Percentiles rank a stretch among this genome's conserved stretches.
These are phyloP conservation scores for Lotmaria passim DNA, from an alignment of 208 protist genomes.

Conservation along the genomic window DNA sequence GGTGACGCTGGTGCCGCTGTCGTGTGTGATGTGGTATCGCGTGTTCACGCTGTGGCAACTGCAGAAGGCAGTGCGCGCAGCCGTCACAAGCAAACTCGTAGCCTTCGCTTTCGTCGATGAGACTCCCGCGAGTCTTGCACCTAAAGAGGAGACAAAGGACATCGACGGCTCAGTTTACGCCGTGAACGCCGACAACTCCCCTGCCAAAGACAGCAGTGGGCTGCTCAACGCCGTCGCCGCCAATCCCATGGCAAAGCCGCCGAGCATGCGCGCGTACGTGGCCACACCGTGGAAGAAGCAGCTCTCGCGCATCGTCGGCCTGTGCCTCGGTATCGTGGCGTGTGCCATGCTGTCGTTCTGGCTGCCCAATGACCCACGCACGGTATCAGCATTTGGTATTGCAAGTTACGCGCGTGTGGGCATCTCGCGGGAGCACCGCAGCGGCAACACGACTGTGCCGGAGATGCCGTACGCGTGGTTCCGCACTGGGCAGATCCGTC, in stretches of 20 bases:
- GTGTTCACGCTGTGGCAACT: constrained; percentile 5
- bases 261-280: constrained; percentile 2
- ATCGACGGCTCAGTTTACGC: background rate
- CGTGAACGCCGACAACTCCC: background rate
- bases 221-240: background rate
- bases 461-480: constrained; percentile 58
- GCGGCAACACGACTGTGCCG: constrained; percentile 27
- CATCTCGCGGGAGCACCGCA: background rate
- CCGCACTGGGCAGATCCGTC: constrained; percentile 38
- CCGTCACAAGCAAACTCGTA: background rate
- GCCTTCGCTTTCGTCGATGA: background rate
- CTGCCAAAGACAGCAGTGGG: background rate
- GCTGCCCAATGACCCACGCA: constrained; percentile 56
- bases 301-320: constrained; percentile 19
- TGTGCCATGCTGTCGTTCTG: constrained; percentile 48
- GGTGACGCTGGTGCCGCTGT: constrained; percentile 34
- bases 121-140: background rate
- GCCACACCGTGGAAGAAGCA: constrained; percentile 7
- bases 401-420: constrained; percentile 26
- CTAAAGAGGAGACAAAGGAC: background rate
- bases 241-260: constrained; percentile 5
- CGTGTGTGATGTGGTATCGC: constrained; percentile 23
- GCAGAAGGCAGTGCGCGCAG: background rate
- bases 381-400: constrained; percentile 35
- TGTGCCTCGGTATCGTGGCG: constrained; percentile 29